Percentiles rank a stretch among this genome's conserved stretches.
Evolutionary conservation across 306 rosid genomes (phyloP).

Genomic region (Vigna radiata): DNA sequence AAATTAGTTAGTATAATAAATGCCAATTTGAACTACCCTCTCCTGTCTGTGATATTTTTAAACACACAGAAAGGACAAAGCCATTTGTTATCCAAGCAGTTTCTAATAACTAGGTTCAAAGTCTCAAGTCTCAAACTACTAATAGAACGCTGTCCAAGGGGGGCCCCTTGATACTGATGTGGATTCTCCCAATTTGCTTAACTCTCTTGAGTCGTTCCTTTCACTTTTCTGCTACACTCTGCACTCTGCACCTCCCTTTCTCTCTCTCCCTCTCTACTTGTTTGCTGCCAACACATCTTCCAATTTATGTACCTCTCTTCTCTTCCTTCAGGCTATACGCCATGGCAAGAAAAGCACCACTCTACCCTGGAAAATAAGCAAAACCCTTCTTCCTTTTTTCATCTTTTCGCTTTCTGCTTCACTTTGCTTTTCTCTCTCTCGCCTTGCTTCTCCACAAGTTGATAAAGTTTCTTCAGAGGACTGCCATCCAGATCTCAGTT

Average conservation of each 20-base stretch:
- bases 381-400: neutral
- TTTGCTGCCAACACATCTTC: constrained; percentile 51
- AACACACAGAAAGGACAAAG: constrained; percentile 32
- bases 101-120: constrained; percentile 31
- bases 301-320: constrained; percentile 52
- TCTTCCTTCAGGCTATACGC: constrained; percentile 41
- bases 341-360: constrained; percentile 36
- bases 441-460: constrained; percentile 37
- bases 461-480: constrained; percentile 37
- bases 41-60: constrained; percentile 7
- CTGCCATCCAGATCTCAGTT: constrained; percentile 53
- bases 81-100: constrained; percentile 34
- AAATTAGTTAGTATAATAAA: constrained; percentile 55
- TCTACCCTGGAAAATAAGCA: neutral
- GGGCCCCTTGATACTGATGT: constrained; percentile 52
- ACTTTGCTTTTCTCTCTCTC: constrained; percentile 1
- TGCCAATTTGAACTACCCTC: constrained; percentile 50
- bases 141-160: constrained; percentile 37
- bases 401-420: neutral
- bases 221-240: constrained; percentile 61
- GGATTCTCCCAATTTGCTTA: constrained; percentile 59
- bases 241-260: constrained; percentile 41
- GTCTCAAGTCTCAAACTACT: constrained; percentile 41
- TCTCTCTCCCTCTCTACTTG: constrained; percentile 43
- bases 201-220: constrained; percentile 69